Evolutionary conservation across 2,329 filamentous ascomycete genomes (phyloP), one percentile per base, ranked within the genome.

Genomic region (Xylariaceae sp.): DNA sequence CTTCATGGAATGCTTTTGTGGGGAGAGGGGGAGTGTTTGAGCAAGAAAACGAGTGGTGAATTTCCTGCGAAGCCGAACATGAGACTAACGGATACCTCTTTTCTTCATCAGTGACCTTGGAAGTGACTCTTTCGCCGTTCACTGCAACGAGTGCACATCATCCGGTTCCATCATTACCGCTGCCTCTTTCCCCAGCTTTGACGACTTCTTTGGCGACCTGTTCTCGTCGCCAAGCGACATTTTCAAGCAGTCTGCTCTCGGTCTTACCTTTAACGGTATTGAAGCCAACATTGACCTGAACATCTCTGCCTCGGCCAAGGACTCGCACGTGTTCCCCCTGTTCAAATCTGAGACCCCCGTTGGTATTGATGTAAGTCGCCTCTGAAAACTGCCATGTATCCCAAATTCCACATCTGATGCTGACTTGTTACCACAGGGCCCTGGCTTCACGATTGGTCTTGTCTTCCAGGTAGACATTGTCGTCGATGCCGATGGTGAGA

Each of bases 381-480:
- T 50, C 42, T 35, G 19, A 29, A 27, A 11, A 19, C 6, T 26
- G 8, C 6, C 50, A 6, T 37, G 19, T 47, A 19, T 2, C 19
- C 19, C 19, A 19, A n/a, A 5, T 12, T 32, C 1, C 41, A 31
- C 6, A 30, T 40, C 3, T 11, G 19, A 3, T 4, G 42, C 4
- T 40, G n/a, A 3, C 12, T 3, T 40, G 6, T 27, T 19, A 19
- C 19, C 19, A 19, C 41, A 67, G 62, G 64, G 64, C 12, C 62
- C 64, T 2, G 62, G 59, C 0, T 67, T 65, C 51, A 49, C 58
- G 54, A 48, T 66, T 39, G 65, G 65, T 31, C 54, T 64, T 37
- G 52, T 62, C 8, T 67, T 67, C 52, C 50, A 54, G 31, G 55
- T 66, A 1, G 64, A 67, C 35, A 58, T 67, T 1, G 59, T 66